Base-by-base conservation (phyloP, 768 basidiomycete species). In the Termitomyces eurrhizus region DNA sequence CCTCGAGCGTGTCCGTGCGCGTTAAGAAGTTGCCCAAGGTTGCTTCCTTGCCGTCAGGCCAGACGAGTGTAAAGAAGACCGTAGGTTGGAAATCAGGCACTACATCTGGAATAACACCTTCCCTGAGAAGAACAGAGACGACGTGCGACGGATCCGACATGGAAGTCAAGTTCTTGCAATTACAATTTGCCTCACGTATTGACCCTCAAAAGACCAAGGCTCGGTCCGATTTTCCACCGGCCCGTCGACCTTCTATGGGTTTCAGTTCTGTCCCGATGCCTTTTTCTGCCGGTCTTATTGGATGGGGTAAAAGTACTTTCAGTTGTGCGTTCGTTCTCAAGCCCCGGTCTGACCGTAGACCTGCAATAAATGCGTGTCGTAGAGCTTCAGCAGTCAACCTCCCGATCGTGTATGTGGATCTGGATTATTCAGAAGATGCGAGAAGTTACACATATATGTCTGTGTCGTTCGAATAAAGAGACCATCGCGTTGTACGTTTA, bases 21-120 rank as follows among this genome's bases (percentile, higher is more conserved):
- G 67, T 66, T 16, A 78, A 62, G 50, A 73, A 67, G 48, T 69
- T 68, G 44, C 78, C 73, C 32, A 72, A 54, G 3, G 69, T 60
- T 11, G 71, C 72, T 61, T 81, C 74, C 32, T 69, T 69, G 8
- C 77, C 77, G 37, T 68, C 72, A 1, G 79, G 76, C 71, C 77
- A 83, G 24, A 73, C 66, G 57, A 81, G 58, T 51, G 76, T 76
- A 71, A 83, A 80, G 48, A 80, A 72, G 14, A 79, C 68, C 4
- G 77, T 70, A 1, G 79, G 80, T 1, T 63, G 53, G 65, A 80
- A 78, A 44, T 57, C 33, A 5, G 80, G 77, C 57, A 83, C 68
- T 2, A 82, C 75, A 58, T 81, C 80, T 11, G 80, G 80, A 39
- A 83, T 80, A 58, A 83, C 65, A 13, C 72, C 61, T n/a, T 74